Percentiles rank a stretch among this genome's conserved stretches.
phyloP scores from a whole-genome alignment of 2,329 filamentous ascomycete species.

The Sclerotinia trifoliorum region DNA sequence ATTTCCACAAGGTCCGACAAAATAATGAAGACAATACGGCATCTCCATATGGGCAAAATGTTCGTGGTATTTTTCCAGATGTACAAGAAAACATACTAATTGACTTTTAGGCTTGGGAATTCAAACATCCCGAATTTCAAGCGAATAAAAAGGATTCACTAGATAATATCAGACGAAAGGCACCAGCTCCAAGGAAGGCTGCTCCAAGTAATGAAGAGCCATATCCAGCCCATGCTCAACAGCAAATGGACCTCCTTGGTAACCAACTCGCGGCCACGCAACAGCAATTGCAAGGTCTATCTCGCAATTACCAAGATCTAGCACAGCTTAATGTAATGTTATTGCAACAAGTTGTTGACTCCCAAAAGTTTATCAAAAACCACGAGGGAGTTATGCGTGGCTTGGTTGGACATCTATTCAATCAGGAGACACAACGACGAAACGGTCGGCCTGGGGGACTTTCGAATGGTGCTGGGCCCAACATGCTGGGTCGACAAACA shows the following conservation, averaged over 20 bases:
- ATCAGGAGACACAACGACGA: constrained; percentile 61
- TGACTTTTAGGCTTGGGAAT: constrained; percentile 76
- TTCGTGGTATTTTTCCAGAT: constrained; percentile 44
- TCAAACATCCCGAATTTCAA: constrained; percentile 95
- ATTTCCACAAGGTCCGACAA: constrained; percentile 96
- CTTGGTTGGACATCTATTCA: constrained; percentile 66
- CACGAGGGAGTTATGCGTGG: constrained; percentile 71
- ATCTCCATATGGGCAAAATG: constrained; percentile 77
- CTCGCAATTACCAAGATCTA: constrained; percentile 81
- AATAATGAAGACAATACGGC: constrained; percentile 83
- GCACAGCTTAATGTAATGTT: constrained; percentile 61
- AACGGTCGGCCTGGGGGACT: constrained; percentile 53
- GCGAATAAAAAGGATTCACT: constrained; percentile 94
- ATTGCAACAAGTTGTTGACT: constrained; percentile 58
- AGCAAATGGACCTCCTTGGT: constrained; percentile 86
- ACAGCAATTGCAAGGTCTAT: constrained; percentile 84
- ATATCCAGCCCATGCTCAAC: constrained; percentile 58
- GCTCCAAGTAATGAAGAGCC: constrained; percentile 61
- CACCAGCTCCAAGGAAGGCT: constrained; percentile 81
- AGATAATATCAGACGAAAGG: constrained; percentile 94
- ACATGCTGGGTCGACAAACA: constrained; percentile 30
- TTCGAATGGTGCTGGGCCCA: constrained; percentile 39
- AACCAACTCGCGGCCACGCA: constrained; percentile 87
- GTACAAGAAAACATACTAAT: constrained; percentile 30
- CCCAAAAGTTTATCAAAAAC: constrained; percentile 64